A percentile compares a stretch with the other conserved stretches of the same genome.
Conservation (phyloP, 768 basidiomycete genomes). For the Termitomyces sp. region DNA sequence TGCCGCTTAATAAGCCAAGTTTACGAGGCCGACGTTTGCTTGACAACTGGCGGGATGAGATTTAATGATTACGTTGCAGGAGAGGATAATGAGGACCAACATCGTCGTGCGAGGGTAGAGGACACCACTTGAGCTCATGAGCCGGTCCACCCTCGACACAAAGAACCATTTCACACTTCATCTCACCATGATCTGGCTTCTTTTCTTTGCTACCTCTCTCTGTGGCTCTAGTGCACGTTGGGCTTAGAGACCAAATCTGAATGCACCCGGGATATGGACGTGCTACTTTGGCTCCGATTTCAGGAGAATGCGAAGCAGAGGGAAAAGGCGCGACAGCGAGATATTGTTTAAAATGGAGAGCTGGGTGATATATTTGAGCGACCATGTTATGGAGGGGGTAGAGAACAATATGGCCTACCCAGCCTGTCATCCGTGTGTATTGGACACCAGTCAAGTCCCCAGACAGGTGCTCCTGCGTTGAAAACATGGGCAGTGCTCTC, state of each 20-base stretch:
- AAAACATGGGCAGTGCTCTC: constrained; percentile 66
- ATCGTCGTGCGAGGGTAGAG: constrained; percentile 72
- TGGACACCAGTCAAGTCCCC: constrained; percentile 94
- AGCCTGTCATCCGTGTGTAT: constrained; percentile 53
- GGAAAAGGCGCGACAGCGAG: constrained; percentile 79
- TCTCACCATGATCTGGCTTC: constrained; percentile 33
- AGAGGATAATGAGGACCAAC: constrained; percentile 18
- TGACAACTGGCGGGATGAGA: constrained; percentile 4
- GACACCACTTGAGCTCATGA: constrained; percentile 89
- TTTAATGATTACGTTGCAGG: background rate
- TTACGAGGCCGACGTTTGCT: constrained; percentile 36
- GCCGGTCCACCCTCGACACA: constrained; percentile 81
- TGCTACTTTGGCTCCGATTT: constrained; percentile 54
- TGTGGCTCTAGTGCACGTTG: constrained; percentile 6
- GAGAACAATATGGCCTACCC: constrained; percentile 31
- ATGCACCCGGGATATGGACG: constrained; percentile 63
- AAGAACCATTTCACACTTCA: constrained; percentile 80
- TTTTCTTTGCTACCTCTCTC: background rate
- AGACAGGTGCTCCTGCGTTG: constrained; percentile 86
- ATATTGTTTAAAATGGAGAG: constrained; percentile 61
- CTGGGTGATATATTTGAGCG: constrained; percentile 39
- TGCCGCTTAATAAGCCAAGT: constrained; percentile 79
- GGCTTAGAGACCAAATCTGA: constrained; percentile 76
- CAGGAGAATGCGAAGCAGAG: constrained; percentile 55
- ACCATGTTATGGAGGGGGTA: background rate